Percentiles rank a stretch among this genome's conserved stretches.
These are phyloP conservation scores for Pseudogymnoascus sp. DNA, from an alignment of 2,329 filamentous ascomycete species.

Conservation along the genomic window DNA sequence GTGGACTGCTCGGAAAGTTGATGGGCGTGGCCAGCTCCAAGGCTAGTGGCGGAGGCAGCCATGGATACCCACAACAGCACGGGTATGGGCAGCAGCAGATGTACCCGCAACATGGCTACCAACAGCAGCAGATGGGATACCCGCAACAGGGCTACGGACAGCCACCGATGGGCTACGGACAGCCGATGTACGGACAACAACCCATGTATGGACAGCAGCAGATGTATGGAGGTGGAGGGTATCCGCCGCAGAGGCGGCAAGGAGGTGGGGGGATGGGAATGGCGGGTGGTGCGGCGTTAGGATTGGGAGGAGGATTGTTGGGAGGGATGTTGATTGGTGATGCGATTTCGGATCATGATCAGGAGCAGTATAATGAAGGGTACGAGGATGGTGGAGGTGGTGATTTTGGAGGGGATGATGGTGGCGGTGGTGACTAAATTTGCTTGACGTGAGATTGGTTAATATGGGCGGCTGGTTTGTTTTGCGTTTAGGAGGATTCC, in stretches of 20 bases:
- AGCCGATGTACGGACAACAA: constrained; percentile 7
- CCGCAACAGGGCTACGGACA: not conserved
- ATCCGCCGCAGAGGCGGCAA: constrained; percentile 32
- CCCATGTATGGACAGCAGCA: not conserved
- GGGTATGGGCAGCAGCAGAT: constrained; percentile 19
- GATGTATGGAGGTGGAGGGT: constrained; percentile 21
- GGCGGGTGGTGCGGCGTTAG: constrained; percentile 66
- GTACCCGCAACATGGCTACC: constrained; percentile 19
- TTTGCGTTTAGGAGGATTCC: not conserved
- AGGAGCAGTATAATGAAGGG: constrained; percentile 49
- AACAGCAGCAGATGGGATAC: constrained; percentile 11
- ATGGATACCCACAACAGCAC: constrained; percentile 33
- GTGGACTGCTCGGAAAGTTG: constrained; percentile 45
- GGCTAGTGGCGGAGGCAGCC: constrained; percentile 29
- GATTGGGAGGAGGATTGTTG: constrained; percentile 71
- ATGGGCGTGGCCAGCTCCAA: constrained; percentile 31
- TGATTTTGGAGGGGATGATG: constrained; percentile 17
- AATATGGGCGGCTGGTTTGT: not conserved
- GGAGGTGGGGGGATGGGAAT: constrained; percentile 55
- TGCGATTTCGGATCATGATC: constrained; percentile 54
- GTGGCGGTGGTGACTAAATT: not conserved
- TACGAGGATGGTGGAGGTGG: constrained; percentile 23
- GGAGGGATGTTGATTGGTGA: constrained; percentile 67
- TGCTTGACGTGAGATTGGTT: not conserved
- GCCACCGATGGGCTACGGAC: constrained; percentile 11